Base-by-base conservation (phyloP, 148 eudicot genomes). In the Spergularia marina region DNA sequence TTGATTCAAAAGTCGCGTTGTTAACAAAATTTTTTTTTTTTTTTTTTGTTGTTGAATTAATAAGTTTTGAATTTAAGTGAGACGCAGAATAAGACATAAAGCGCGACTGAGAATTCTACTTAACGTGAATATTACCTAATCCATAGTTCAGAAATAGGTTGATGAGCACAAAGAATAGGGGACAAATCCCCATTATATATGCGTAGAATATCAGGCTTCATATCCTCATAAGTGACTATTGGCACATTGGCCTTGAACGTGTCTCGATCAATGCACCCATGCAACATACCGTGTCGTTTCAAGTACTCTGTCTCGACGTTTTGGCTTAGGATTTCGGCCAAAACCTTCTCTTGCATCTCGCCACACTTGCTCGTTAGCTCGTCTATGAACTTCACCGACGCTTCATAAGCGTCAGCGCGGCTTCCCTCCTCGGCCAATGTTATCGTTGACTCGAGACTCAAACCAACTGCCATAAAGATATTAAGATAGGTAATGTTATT, bases 181-280 rank as follows among this genome's bases (percentile, higher is more conserved):
- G 91, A 84, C 53, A 79, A 82, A 23, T 88, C 87, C 4, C 89
- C 91, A 60, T 88, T 84, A 0, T 87, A 87, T 16, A 88, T 81
- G 9, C 91, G 84, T 66, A 82, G 80, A 23, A 88, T 86, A 30
- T 85, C 78, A 0, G 91, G 86, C 39, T 69, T 81, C 17, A 88
- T 69, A 17, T 85, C 89, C 58, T 88, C 89, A 36, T 85, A 88
- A 1, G 77, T 76, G 3, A 88, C 74, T 5, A 85, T 84, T 12
- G 91, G 89, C 0, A 88, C 74, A 21, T 75, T 81, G 0, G 77
- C 40, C 85, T 88, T 88, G 60, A 78, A 88, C 15, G 76, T 41
- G 7, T 75, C 81, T 1, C 81, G 72, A 71, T 88, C 87, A 0
- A 78, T 77, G 1, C 78, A 55, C 7, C 82, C 84, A 20, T 59